Evolutionary conservation across 1,284 basidiomycete genomes (phyloP).

Genomic region (Leccinum angustisporum): DNA sequence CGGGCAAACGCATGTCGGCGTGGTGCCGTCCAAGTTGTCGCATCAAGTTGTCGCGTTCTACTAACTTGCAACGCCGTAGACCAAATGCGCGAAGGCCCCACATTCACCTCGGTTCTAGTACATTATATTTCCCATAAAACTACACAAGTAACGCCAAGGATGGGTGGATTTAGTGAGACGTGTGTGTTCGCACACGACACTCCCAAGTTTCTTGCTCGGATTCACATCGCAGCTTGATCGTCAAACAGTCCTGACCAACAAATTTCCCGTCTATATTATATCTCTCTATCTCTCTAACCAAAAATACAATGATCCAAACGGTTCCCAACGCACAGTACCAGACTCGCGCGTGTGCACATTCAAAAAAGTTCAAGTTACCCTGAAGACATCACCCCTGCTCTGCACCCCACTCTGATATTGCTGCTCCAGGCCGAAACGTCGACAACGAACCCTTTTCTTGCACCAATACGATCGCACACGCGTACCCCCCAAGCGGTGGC

Average conservation of each 20-base stretch:
- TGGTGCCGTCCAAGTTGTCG: too few species aligned
- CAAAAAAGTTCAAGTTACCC: not conserved
- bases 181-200: not conserved
- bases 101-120: too few species aligned
- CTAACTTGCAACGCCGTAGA: not conserved
- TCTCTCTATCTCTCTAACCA: not conserved
- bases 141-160: not conserved
- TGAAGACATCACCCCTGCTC: not conserved
- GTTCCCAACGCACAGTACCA: not conserved
- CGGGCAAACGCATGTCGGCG: too few species aligned
- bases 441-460: conserved; percentile 89
- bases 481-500: conserved; percentile 18
- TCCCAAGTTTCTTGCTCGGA: not conserved
- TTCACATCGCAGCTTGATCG: not conserved
- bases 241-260: too few species aligned
- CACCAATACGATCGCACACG: conserved; percentile 61
- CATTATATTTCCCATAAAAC: not conserved
- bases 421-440: conserved; percentile 61
- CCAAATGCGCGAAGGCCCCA: not conserved
- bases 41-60: too few species aligned
- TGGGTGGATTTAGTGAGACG: not conserved
- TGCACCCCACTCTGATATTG: conserved; percentile 9
- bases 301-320: not conserved
- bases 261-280: not conserved
- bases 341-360: not conserved